Base-by-base conservation (phyloP, 495 filamentous ascomycete genomes). In the Neurospora sp. region DNA sequence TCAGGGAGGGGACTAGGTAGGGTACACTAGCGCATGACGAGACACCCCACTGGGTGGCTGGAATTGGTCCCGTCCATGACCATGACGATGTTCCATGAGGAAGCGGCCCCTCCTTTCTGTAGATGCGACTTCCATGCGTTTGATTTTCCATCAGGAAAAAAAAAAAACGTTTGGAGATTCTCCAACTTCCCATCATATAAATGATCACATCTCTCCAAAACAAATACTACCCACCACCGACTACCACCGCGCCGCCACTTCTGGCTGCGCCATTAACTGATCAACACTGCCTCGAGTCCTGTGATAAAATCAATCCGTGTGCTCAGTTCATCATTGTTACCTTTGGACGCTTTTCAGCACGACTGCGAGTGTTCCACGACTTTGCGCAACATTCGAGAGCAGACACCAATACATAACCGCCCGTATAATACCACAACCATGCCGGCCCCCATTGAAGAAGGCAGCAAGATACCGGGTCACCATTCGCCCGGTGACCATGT, bases 361-460 rank as follows among this genome's bases (percentile, higher is more conserved):
- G 53, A 65, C 12, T 14, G 14, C 53, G 27, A 65, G 27, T 17
- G 27, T 65, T 65, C 53, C 53, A 31, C 27, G 12, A 14, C 27
- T 35, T 65, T 37, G 53, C 27, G 53, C 53, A 65, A 65, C 27
- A 8, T 35, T 27, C 14, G 53, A 65, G 27, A 65, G 6, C 53
- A 31, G 53, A 35, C 5, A 65, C 27, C 27, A 8, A 35, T 35
- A 65, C 53, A 35, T 27, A 8, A 31, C 31, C 53, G 27, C 53
- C 4, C 14, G 12, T 4, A 17, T 9, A 65, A 35, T 8, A 69
- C 71, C 70, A 40, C 70, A 53, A 75, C 40, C 31, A 85, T 84
- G 83, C 78, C 81, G 31, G 78, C 76, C 37, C 76, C 80, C 35
- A 20, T 77, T 16, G 78, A 83, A 69, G 81, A 79, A 76, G 78